Base-by-base conservation (phyloP, 2,329 filamentous ascomycete species). In the Colletotrichum falcatum region DNA sequence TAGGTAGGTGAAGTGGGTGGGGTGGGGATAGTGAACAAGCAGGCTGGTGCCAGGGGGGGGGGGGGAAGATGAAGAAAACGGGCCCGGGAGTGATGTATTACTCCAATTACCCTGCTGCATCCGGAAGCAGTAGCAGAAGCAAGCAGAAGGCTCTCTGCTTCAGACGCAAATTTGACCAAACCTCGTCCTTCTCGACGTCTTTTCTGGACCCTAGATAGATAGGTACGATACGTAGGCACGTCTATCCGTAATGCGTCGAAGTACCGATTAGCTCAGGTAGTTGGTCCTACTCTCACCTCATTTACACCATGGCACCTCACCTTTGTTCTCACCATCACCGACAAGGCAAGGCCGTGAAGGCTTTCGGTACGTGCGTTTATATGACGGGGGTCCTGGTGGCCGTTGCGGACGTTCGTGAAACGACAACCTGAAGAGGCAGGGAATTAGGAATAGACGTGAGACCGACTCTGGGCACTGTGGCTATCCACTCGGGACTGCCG, bases 331-430 rank as follows among this genome's bases (percentile, higher is more conserved):
- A 66, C 66, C 48, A 70, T 64, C 49, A 70, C 66, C 39, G 42
- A 70, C 66, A 67, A 60, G 67, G 67, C 67, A 70, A 67, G 51
- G 67, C 66, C 56, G 44, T 65, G 63, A 71, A 51, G 39, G 33
- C 39, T 58, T 37, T 59, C 46, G 68, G 68, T 63, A 30, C 53
- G 58, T 53, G 64, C 68, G 37, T 26, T 63, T 23, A 35, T 11
- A 68, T 63, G 59, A 54, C 64, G 20, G 64, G 67, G 68, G 58
- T 68, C 58, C 64, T 63, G 68, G 59, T 62, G 68, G 59, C 68
- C 64, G 64, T 71, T 71, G 53, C 68, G 64, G 59, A 71, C 68
- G 59, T 46, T 71, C 64, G 68, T 71, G 68, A 71, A 71, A 71
- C 68, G 59, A 63, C 68, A 71, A 46, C 46, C 46, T 71, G 58